phyloP scores from a whole-genome alignment of 306 rosid species.

The Herpetospermum pedunculosum region DNA sequence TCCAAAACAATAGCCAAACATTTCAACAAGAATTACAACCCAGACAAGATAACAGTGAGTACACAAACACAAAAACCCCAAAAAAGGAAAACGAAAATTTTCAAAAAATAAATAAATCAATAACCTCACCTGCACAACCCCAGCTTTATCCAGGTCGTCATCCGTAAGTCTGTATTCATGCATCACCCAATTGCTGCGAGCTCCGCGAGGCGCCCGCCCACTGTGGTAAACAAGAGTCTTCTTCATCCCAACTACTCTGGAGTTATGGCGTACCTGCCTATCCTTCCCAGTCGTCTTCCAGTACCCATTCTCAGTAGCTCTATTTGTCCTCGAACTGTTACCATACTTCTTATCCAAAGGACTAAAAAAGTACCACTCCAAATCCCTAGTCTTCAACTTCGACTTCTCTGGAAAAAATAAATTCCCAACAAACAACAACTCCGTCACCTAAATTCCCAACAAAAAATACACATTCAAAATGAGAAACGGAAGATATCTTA shows the following conservation, averaged over 20 bases:
- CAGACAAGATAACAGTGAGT: neutral
- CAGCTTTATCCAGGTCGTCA: constrained; percentile 43
- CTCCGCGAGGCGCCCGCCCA: constrained; percentile 76
- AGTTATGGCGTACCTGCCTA: constrained; percentile 26
- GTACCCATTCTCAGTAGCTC: constrained; percentile 77
- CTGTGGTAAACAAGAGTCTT: constrained; percentile 81
- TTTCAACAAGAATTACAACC: neutral
- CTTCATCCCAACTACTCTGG: constrained; percentile 65
- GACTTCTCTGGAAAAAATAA: constrained; percentile 33
- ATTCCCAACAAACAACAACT: neutral
- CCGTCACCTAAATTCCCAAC: neutral
- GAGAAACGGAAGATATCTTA: constrained; percentile 12
- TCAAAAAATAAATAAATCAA: too few species aligned
- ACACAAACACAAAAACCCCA: neutral
- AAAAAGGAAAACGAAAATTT: neutral
- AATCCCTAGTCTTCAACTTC: constrained; percentile 64
- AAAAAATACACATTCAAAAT: neutral
- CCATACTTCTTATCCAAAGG: constrained; percentile 72
- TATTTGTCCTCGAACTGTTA: constrained; percentile 67
- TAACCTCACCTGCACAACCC: constrained; percentile 32
- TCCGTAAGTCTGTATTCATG: constrained; percentile 68
- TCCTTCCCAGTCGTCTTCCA: constrained; percentile 99
- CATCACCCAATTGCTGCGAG: constrained; percentile 90
- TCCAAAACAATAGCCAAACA: constrained; percentile 8
- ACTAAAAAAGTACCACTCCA: constrained; percentile 92